Base-by-base conservation (phyloP, 2,329 filamentous ascomycete species). In the Trichoderma pleuroti region DNA sequence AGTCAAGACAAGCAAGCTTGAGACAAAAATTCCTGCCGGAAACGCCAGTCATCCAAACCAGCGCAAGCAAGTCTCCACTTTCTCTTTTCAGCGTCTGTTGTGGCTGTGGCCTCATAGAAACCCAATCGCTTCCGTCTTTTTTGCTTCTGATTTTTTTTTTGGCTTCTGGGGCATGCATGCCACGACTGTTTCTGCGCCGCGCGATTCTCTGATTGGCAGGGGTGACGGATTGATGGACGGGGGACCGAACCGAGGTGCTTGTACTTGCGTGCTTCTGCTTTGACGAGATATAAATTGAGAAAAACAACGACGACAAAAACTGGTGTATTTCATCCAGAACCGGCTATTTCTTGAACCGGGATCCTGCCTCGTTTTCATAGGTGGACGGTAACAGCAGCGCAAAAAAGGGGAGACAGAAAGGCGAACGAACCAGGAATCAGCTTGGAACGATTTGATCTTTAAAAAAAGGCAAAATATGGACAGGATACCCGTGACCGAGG, bases 21-120 rank as follows among this genome's bases (percentile, higher is more conserved):
- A 46, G 26, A n/a, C 34, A 30, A 12, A 39, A 28, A 42, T 42
- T n/a, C n/a, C n/a, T 49, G 24, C 46, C 46, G 46, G 42, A 57
- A 57, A 39, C 63, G 64, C 64, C 64, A 57, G 52, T 59, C 64
- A 57, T 56, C 64, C 24, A 56, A 67, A 42, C 63, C 64, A 46
- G 39, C 61, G 42, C 61, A 46, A 18, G 7, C 18, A 42, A 34
- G 64, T 39, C 64, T 18, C 64, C 64, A 67, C 64, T 59, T 57
- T 28, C 34, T 28, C 16, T 36, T 18, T 34, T 52, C 42, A 32
- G 14, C 42, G 42, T 49, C 42, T n/a, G 18, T 46, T 46, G 42
- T 49, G 42, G 42, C n/a, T 49, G 42, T 32, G 61, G 61, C 61
- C 46, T 52, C 46, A 5, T 24, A 24, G 8, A 42, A 39, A 24